Evolutionary conservation across 768 basidiomycete genomes (phyloP).

Genomic region (Candolleomyces eurysporus): DNA sequence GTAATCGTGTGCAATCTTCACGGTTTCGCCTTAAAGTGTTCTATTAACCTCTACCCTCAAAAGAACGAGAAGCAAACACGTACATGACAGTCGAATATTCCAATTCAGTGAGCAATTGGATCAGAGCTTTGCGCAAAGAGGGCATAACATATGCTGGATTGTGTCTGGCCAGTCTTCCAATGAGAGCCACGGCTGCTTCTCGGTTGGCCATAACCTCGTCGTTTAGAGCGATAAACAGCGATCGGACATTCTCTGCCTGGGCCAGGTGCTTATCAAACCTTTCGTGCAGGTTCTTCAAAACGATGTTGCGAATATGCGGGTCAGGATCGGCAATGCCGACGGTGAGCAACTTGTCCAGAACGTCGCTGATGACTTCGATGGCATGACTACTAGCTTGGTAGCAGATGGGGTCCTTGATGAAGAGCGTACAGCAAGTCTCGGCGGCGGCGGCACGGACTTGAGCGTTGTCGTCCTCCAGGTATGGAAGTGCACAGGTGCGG

Average conservation of each 20-base stretch:
- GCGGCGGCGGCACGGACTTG: slow-evolving; percentile 91
- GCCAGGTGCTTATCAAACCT: slow-evolving; percentile 96
- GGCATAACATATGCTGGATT: slow-evolving; percentile 99
- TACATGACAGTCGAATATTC: slow-evolving; percentile 90
- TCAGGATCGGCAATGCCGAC: slow-evolving; percentile 97
- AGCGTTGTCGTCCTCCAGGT: slow-evolving; percentile 87
- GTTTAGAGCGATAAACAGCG: slow-evolving; percentile 94
- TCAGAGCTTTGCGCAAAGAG: slow-evolving; percentile 89
- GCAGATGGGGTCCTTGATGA: slow-evolving; percentile 93
- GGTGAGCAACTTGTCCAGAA: slow-evolving; percentile 93
- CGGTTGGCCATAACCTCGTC: slow-evolving; percentile 96
- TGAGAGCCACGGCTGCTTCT: slow-evolving; percentile 84
- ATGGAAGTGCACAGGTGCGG: slow-evolving; percentile 85
- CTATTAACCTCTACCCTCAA: slow-evolving; percentile 33
- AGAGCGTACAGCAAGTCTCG: slow-evolving; percentile 85
- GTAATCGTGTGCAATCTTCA: slow-evolving; percentile 89
- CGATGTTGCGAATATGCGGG: slow-evolving; percentile 78
- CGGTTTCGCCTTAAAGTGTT: slow-evolving; percentile 49
- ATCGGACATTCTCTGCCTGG: slow-evolving; percentile 97
- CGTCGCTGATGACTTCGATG: slow-evolving; percentile 95
- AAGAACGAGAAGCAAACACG: slow-evolving; percentile 1
- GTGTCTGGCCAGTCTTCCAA: slow-evolving; percentile 90
- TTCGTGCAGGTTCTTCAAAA: slow-evolving; percentile 83
- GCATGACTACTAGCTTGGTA: slow-evolving; percentile 95
- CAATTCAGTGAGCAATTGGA: slow-evolving; percentile 93